Evolutionary conservation across 1,139 yeast species (phyloP).

Genomic region (Geotrichum carabidarum): DNA sequence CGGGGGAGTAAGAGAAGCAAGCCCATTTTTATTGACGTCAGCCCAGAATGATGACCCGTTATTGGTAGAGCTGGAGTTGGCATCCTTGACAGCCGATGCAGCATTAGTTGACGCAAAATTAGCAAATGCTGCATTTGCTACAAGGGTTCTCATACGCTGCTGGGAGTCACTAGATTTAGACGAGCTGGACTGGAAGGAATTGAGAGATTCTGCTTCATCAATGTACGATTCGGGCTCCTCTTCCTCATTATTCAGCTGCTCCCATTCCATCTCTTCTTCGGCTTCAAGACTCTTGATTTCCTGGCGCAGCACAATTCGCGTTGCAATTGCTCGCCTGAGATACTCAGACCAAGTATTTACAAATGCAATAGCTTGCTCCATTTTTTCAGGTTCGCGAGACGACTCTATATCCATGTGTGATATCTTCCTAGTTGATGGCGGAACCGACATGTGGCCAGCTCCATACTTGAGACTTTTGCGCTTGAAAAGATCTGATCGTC

Average conservation of each 20-base stretch:
- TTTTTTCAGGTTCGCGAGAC: slow-evolving; percentile 14
- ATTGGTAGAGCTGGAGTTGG: not conserved
- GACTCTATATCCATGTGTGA: slow-evolving; percentile 15
- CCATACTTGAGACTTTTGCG: slow-evolving; percentile 4
- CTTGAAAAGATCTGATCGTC: slow-evolving; percentile 13
- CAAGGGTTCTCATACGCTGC: not conserved
- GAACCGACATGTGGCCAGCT: slow-evolving; percentile 5
- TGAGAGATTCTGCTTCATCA: slow-evolving; percentile 9
- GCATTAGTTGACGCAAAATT: not conserved
- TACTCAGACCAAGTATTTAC: slow-evolving; percentile 37
- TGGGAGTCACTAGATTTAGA: not conserved
- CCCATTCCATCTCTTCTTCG: slow-evolving; percentile 9
- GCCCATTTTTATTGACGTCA: not conserved
- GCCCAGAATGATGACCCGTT: not conserved
- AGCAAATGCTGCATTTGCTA: not conserved
- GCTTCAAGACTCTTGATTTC: slow-evolving; percentile 30
- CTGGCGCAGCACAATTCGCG: slow-evolving; percentile 32
- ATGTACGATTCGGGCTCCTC: slow-evolving; percentile 14
- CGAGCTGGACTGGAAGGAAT: not conserved
- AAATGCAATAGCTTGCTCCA: slow-evolving; percentile 33
- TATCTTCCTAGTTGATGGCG: slow-evolving; percentile 6
- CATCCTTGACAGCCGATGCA: not conserved
- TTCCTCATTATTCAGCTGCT: not conserved
- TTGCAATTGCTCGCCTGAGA: slow-evolving; percentile 35
- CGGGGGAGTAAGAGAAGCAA: no score